Conservation (phyloP, 495 filamentous ascomycete species). For the Xylaria curta region DNA sequence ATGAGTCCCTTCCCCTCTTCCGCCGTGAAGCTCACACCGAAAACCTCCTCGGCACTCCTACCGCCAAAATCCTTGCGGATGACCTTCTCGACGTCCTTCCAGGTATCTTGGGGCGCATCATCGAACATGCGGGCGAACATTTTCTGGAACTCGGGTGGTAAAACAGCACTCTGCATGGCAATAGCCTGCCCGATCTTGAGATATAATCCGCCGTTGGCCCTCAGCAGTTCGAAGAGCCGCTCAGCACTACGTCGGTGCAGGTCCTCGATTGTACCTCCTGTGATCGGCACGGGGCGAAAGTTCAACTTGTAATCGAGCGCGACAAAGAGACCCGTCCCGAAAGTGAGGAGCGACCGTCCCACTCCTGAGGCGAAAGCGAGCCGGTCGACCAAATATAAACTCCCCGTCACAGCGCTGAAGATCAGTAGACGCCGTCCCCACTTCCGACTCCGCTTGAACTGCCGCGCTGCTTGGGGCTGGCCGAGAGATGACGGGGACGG, state of each 20-base stretch:
- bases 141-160: constrained; percentile 91
- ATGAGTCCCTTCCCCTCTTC: constrained; percentile 74
- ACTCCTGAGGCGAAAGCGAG: constrained; percentile 78
- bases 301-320: constrained; percentile 96
- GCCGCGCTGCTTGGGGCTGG: constrained; percentile 68
- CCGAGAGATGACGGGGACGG: constrained; percentile 82
- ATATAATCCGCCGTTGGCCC: constrained; percentile 89
- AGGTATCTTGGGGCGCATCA: constrained; percentile 94
- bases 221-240: constrained; percentile 77
- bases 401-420: constrained; percentile 62
- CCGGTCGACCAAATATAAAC: constrained; percentile 70
- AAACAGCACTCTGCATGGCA: constrained; percentile 93
- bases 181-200: constrained; percentile 98
- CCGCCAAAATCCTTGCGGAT: constrained; percentile 87
- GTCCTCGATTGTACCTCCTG: constrained; percentile 68
- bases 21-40: constrained; percentile 80
- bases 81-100: constrained; percentile 85
- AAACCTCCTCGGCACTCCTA: constrained; percentile 81
- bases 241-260: constrained; percentile 84
- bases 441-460: constrained; percentile 71
- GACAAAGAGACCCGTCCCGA: constrained; percentile 77
- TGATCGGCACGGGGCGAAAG: constrained; percentile 78
- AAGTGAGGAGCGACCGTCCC: constrained; percentile 80
- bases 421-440: constrained; percentile 77
- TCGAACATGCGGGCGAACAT: constrained; percentile 98